These are phyloP conservation scores for Penicillium ucsense DNA, from an alignment of 495 filamentous ascomycete species.

Conservation along the genomic window DNA sequence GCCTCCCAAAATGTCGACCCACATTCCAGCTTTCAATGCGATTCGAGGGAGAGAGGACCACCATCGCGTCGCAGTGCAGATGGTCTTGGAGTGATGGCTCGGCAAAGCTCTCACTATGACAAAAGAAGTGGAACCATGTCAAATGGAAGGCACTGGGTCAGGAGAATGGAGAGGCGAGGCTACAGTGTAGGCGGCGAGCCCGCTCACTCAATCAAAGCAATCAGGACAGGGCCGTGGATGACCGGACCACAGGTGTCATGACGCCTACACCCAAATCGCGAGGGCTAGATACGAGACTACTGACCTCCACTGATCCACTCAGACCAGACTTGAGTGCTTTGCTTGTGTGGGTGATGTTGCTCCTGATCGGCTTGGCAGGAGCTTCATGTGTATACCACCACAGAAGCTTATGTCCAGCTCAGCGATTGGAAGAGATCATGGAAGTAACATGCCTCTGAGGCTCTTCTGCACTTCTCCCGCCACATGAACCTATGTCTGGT, in stretches of 20 bases:
- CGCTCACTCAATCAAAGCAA: constrained; percentile 13
- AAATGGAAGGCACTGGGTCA: too few relatives aligned
- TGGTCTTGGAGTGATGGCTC: too few relatives aligned
- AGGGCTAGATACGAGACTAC: too few relatives aligned
- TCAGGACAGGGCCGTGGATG: constrained; percentile 7
- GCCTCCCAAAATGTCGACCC: constrained; percentile 16
- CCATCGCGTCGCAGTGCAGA: too few relatives aligned
- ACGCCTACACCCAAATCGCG: constrained; percentile 22
- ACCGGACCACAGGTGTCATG: constrained; percentile 20
- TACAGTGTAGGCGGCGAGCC: neutral
- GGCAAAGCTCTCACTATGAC: too few relatives aligned
- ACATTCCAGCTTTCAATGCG: constrained; percentile 16
- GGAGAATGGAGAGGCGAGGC: neutral
- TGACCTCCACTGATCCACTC: neutral
- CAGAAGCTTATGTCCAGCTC: constrained; percentile 1
- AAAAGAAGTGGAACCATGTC: too few relatives aligned
- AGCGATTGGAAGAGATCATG: constrained; percentile 5
- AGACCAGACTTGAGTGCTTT: neutral
- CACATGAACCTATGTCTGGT: constrained; percentile 17
- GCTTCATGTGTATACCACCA: neutral
- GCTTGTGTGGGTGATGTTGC: constrained; percentile 5
- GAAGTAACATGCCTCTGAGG: constrained; percentile 6
- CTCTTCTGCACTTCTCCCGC: constrained; percentile 13
- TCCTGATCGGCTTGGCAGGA: constrained; percentile 9
- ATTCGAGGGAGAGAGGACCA: constrained; percentile 9